Conservation (phyloP, 2,329 filamentous ascomycete species). For the Arthrocladium fulminans region DNA sequence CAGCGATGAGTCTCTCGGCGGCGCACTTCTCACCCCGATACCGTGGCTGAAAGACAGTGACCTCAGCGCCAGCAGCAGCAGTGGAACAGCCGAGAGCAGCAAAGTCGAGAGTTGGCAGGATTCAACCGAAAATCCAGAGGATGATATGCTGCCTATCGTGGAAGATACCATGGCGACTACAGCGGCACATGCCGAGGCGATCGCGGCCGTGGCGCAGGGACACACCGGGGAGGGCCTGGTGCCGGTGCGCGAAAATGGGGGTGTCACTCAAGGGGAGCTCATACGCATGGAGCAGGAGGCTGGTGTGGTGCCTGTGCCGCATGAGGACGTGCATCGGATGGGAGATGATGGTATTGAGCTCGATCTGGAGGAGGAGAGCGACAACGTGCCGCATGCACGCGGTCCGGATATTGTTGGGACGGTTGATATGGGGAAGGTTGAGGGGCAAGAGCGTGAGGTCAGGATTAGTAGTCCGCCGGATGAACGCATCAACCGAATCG, state of each 20-base stretch:
- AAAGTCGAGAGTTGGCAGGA: conserved; percentile 20
- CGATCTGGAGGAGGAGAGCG: conserved; percentile 43
- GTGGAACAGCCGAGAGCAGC: conserved; percentile 17
- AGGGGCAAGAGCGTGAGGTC: conserved; percentile 39
- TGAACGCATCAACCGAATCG: conserved; percentile 3
- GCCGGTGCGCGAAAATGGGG: conserved; percentile 37
- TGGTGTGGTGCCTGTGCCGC: conserved; percentile 58
- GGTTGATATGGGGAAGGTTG: conserved; percentile 74
- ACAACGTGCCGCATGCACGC: conserved; percentile 60
- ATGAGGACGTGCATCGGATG: conserved; percentile 28
- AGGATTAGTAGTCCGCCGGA: conserved; percentile 24
- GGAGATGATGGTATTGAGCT: conserved; percentile 30
- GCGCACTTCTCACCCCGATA: conserved; percentile 85
- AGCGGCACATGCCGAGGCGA: background rate
- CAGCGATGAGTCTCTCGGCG: conserved; percentile 80
- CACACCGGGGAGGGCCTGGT: conserved; percentile 13
- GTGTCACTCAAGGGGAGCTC: conserved; percentile 73
- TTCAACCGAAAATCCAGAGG: conserved; percentile 10
- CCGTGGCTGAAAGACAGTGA: conserved; percentile 59
- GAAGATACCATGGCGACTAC: conserved; percentile 5
- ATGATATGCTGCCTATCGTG: conserved; percentile 7
- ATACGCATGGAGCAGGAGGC: conserved; percentile 79
- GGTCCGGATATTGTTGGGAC: conserved; percentile 79
- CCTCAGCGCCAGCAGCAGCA: background rate
- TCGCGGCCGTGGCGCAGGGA: conserved; percentile 4